Conservation (phyloP, 441 rosid species). For the Gossypium gossypioides region DNA sequence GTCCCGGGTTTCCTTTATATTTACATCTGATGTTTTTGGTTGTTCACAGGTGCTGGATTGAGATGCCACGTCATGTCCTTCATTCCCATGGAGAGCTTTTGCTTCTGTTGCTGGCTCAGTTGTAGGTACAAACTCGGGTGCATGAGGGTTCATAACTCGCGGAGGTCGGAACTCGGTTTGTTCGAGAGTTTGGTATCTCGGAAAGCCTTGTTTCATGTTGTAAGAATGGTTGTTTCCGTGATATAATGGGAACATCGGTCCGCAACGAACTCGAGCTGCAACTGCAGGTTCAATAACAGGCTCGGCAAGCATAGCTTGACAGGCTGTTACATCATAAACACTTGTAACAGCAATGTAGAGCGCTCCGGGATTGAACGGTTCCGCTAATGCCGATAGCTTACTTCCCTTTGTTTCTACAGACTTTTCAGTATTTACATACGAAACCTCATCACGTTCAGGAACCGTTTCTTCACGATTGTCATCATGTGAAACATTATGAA, state of each 20-base stretch:
- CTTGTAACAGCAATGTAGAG: slow-evolving; percentile 25
- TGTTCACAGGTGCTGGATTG: slow-evolving; percentile 21
- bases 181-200: slow-evolving; percentile 26
- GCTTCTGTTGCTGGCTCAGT: slow-evolving; percentile 23
- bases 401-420: slow-evolving; percentile 43
- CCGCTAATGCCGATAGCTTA: slow-evolving; percentile 80
- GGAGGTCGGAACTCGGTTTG: slow-evolving; percentile 21
- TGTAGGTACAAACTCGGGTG: slow-evolving; percentile 47
- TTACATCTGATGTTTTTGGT: slow-evolving; percentile 20
- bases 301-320: slow-evolving; percentile 36
- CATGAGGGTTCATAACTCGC: slow-evolving; percentile 53
- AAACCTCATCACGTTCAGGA: slow-evolving; percentile 24
- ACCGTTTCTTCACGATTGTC: not conserved
- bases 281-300: slow-evolving; percentile 34
- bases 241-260: slow-evolving; percentile 41
- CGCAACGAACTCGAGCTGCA: slow-evolving; percentile 41
- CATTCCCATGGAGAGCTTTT: slow-evolving; percentile 33
- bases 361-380: slow-evolving; percentile 67
- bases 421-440: slow-evolving; percentile 28
- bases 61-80: slow-evolving; percentile 22
- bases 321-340: slow-evolving; percentile 34
- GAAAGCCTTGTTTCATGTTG: slow-evolving; percentile 27
- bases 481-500: not conserved
- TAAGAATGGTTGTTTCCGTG: slow-evolving; percentile 29
- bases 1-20: slow-evolving; percentile 26